These are phyloP conservation scores for Moricandia moricandioides DNA, from an alignment of 345 rosid species.

Conservation along the genomic window DNA sequence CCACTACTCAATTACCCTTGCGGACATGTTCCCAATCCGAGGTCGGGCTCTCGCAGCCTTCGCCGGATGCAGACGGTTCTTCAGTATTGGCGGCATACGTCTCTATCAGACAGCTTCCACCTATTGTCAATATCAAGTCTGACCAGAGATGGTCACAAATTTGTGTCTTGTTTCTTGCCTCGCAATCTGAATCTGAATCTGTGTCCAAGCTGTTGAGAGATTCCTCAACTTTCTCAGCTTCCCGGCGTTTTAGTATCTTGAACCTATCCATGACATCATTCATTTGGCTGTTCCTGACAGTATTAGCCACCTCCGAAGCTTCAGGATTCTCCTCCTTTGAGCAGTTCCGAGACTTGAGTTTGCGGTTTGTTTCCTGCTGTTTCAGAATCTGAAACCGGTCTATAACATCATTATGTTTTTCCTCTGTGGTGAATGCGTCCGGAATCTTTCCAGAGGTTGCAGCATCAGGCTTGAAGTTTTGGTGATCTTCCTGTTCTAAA, in stretches of 20 bases:
- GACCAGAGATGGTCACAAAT: neutral
- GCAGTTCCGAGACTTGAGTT: conserved; percentile 20
- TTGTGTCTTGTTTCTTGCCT: conserved; percentile 16
- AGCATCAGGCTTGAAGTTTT: conserved; percentile 24
- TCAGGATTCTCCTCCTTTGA: conserved; percentile 19
- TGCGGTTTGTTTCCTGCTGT: conserved; percentile 21
- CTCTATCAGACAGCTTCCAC: neutral
- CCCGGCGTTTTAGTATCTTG: conserved; percentile 45
- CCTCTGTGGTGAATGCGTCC: conserved; percentile 9
- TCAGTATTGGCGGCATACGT: neutral
- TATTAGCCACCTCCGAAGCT: conserved; percentile 29
- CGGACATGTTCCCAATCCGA: conserved; percentile 81
- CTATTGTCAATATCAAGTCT: neutral
- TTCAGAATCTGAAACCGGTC: conserved; percentile 50
- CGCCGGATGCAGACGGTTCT: conserved; percentile 27
- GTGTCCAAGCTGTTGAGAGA: conserved; percentile 21
- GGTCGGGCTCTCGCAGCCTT: conserved; percentile 43
- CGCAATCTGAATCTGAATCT: conserved; percentile 20
- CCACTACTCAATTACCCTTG: conserved; percentile 45
- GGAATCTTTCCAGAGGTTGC: conserved; percentile 2
- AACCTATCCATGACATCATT: conserved; percentile 62
- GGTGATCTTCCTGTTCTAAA: conserved; percentile 22
- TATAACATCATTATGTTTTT: conserved; percentile 46
- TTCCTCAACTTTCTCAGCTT: conserved; percentile 22
- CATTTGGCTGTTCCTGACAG: conserved; percentile 27